These are phyloP conservation scores for Sporisorium scitamineum DNA, from an alignment of 1,284 basidiomycete species.

Conservation along the genomic window DNA sequence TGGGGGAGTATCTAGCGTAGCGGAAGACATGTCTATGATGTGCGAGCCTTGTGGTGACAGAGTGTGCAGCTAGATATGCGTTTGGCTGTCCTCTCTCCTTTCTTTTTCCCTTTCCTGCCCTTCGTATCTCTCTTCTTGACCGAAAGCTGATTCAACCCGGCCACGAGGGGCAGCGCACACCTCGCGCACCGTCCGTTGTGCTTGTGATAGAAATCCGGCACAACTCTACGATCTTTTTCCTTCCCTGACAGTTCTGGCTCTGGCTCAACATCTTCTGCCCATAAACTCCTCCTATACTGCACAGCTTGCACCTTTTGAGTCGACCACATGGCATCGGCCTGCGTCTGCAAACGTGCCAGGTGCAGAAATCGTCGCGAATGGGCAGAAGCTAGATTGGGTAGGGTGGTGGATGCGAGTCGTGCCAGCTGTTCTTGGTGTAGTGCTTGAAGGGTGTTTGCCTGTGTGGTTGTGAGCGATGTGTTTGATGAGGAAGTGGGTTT, in stretches of 20 bases:
- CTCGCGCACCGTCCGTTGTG: constrained; percentile 26
- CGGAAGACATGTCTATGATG: not conserved
- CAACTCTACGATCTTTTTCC: not conserved
- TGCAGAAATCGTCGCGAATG: constrained; percentile 35
- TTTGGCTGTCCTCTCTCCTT: constrained; percentile 1
- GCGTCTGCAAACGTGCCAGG: constrained; percentile 15
- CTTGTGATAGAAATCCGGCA: constrained; percentile 37
- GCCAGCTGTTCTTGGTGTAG: constrained; percentile 44
- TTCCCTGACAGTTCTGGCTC: not conserved
- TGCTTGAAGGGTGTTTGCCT: constrained; percentile 30
- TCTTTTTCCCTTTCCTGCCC: not conserved
- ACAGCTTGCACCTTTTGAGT: constrained; percentile 13
- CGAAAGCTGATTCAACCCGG: constrained; percentile 19
- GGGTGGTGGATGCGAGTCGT: constrained; percentile 12
- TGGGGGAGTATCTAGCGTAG: constrained; percentile 10
- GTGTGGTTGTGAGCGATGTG: not conserved
- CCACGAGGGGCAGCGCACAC: constrained; percentile 21
- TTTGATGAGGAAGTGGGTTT: constrained; percentile 4
- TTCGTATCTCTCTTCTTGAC: not conserved
- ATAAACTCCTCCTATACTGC: constrained; percentile 15
- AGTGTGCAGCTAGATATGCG: constrained; percentile 13
- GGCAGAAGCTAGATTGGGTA: constrained; percentile 30
- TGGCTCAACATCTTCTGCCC: constrained; percentile 35
- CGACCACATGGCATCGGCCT: constrained; percentile 22
- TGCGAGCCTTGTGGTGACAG: constrained; percentile 22